Evolutionary conservation across 371 early-diverging fungal species (phyloP), one percentile per base, ranked within the genome.

Genomic region (Capillidium heterosporum): DNA sequence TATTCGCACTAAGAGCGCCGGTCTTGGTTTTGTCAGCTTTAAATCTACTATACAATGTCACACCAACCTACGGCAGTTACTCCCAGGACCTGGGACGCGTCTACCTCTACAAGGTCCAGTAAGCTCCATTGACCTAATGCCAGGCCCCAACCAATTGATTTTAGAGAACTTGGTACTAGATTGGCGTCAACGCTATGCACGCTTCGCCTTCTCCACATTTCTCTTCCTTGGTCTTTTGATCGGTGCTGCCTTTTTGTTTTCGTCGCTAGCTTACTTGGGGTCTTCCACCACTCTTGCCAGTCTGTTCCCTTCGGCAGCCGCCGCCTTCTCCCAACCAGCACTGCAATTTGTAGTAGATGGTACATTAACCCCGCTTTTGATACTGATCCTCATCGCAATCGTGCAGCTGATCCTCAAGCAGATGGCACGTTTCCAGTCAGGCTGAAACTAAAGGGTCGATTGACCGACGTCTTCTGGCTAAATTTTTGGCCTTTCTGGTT

Each of bases 11-110:
- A 78, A 74, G 40, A 73, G 69, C 11, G n/a, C 52, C 43, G 69
- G 79, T 3, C 80, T 83, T 28, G 89, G 79, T 0, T 91, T 88
- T 71, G 71, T 87, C 21, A 77, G 79, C 0, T 91, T 80, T 53
- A 64, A 70, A 29, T 71, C 69, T 28, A 77, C 81, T 53, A 60
- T 66, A 1, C 71, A 69, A 51, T 82, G 87, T 1, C 87, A 85
- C 57, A 62, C 62, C 5, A 78, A 23, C n/a, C 32, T 48, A 1
- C 42, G 48, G 31, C 39, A 59, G 21, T 28, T 55, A 15, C 26
- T 27, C 28, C 39, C 44, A n/a, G 55, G 31, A 13, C 31, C 47
- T 27, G 23, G 23, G 1, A 26, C 53, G 10, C 7, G 35, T 7
- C 23, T 52, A 32, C 15, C 4, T 4, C 15, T 29, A 31, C 1